Conservation (phyloP, 2,329 filamentous ascomycete species). For the Ophiostoma triangulosporum region DNA sequence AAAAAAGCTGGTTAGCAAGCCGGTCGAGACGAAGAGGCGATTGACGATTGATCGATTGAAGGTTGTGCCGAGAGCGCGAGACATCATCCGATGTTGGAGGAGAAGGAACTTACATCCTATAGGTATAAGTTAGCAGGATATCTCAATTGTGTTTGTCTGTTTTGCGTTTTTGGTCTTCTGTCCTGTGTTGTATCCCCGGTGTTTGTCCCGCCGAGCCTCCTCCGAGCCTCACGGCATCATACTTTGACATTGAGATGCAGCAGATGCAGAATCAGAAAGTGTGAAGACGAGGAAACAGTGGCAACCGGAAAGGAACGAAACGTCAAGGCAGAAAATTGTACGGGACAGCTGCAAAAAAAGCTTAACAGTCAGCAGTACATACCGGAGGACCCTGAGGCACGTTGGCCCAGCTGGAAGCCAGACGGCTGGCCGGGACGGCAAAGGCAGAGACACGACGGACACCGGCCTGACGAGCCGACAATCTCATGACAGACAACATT, state of each 20-base stretch:
- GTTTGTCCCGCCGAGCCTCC: no score
- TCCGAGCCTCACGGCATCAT: no score
- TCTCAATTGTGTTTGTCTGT: not conserved
- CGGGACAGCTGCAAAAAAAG: no score
- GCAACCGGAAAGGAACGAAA: not conserved
- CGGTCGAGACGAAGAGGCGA: not conserved
- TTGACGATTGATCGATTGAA: not conserved
- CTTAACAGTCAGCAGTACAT: no score
- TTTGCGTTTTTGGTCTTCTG: not conserved
- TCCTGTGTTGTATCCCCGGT: not conserved
- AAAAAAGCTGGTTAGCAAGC: constrained; percentile 4
- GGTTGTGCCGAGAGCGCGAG: not conserved
- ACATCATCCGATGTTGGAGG: constrained; percentile 14
- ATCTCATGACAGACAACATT: constrained; percentile 44
- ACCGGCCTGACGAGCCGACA: constrained; percentile 35
- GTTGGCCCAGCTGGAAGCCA: constrained; percentile 76
- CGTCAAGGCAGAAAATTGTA: not conserved
- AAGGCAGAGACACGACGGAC: constrained; percentile 24
- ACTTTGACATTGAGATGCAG: no score
- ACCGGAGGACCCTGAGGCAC: constrained; percentile 91
- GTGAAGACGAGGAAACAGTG: no score
- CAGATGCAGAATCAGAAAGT: no score
- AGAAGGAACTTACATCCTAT: constrained; percentile 24
- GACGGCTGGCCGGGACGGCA: constrained; percentile 28
- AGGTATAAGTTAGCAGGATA: constrained; percentile 10